Evolutionary conservation across 2,329 filamentous ascomycete species (phyloP).

Genomic region (Cordyceps javanica): DNA sequence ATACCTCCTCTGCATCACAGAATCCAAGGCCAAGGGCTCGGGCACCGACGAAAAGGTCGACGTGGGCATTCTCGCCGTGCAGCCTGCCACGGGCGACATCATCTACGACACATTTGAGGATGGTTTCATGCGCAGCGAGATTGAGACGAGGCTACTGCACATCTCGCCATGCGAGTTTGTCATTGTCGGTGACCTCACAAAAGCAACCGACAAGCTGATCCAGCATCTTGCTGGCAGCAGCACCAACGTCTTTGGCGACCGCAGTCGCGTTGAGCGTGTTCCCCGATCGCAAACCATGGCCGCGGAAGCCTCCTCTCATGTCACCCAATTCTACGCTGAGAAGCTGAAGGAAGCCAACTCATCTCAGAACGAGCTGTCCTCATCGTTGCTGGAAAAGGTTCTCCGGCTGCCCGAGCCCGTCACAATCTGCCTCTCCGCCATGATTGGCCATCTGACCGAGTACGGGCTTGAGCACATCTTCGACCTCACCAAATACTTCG

Average conservation of each 20-base stretch:
- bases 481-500: conserved; percentile 92
- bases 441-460: conserved; percentile 89
- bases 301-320: conserved; percentile 78
- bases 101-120: conserved; percentile 96
- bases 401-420: conserved; percentile 78
- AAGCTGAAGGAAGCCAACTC: conserved; percentile 62
- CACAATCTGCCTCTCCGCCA: conserved; percentile 86
- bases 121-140: conserved; percentile 93
- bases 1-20: conserved; percentile 90
- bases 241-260: conserved; percentile 88
- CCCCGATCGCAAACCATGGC: conserved; percentile 73
- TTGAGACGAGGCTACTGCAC: conserved; percentile 91
- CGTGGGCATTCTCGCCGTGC: conserved; percentile 86
- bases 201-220: conserved; percentile 86
- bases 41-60: conserved; percentile 91
- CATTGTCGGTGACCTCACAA: conserved; percentile 84
- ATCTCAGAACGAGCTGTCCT: conserved; percentile 48
- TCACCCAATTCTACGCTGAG: conserved; percentile 86
- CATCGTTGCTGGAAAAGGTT: conserved; percentile 74
- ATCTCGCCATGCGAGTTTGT: conserved; percentile 95
- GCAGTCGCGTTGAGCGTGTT: conserved; percentile 76
- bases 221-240: conserved; percentile 83
- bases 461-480: conserved; percentile 95
- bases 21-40: conserved; percentile 69
- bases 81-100: conserved; percentile 91